A percentile compares a stretch with the other conserved stretches of the same genome.
phyloP scores from a whole-genome alignment of 257 asterid genomes.

The Przewalskia tangutica region DNA sequence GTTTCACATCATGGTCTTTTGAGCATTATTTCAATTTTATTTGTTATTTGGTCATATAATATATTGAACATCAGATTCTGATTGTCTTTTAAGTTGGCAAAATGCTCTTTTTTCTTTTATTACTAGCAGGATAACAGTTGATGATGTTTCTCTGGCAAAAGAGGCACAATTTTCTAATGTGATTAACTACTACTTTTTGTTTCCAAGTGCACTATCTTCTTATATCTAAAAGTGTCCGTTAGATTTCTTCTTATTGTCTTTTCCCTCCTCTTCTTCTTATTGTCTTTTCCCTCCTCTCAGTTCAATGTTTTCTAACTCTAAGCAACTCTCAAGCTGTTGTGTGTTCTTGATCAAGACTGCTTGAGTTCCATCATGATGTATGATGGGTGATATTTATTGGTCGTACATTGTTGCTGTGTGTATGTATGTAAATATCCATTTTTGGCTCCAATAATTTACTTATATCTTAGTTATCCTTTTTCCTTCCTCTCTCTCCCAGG shows the following conservation, averaged over 20 bases:
- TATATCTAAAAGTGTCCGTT: background rate
- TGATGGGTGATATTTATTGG: background rate
- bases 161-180: background rate
- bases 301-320: background rate
- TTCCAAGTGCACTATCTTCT: background rate
- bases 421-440: background rate
- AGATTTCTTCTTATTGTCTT: background rate
- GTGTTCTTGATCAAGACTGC: background rate
- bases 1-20: background rate
- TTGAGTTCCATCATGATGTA: background rate
- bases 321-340: background rate
- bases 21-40: background rate
- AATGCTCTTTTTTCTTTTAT: background rate
- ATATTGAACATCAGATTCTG: background rate
- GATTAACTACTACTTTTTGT: background rate
- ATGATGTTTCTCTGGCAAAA: background rate
- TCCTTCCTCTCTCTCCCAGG: constrained; percentile 22
- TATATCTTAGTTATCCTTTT: background rate
- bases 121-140: background rate
- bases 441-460: background rate
- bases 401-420: background rate
- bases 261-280: background rate
- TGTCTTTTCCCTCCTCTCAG: background rate
- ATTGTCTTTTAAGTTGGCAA: background rate
- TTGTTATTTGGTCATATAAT: background rate